Evolutionary conservation across 2,329 filamentous ascomycete species (phyloP).

Genomic region (Sphaerulina vaccinii): DNA sequence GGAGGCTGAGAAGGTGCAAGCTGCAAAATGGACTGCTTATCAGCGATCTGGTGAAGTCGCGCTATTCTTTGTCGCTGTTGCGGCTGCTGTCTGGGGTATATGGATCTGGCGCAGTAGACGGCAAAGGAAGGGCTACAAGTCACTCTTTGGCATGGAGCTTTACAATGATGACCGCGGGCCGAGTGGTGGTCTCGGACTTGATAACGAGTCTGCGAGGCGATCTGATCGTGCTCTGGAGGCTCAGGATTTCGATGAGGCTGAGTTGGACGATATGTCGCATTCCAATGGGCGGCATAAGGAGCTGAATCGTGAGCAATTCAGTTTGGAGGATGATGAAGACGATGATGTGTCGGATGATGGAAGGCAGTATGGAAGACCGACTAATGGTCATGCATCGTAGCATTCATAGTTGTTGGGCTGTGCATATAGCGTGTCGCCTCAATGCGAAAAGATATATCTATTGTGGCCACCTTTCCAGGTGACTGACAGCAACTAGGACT

Average conservation of each 20-base stretch:
- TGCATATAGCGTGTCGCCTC: neutral
- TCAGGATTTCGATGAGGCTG: conserved; percentile 59
- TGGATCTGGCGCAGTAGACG: conserved; percentile 60
- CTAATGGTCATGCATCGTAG: conserved; percentile 14
- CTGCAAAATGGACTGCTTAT: conserved; percentile 86
- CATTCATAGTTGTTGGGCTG: neutral
- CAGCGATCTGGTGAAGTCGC: conserved; percentile 83
- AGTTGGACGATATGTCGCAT: conserved; percentile 53
- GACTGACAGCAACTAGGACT: neutral
- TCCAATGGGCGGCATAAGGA: conserved; percentile 9
- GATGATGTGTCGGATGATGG: conserved; percentile 12
- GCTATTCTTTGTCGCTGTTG: conserved; percentile 75
- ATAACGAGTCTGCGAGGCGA: conserved; percentile 33
- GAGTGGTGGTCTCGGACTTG: conserved; percentile 46
- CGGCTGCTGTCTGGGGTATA: conserved; percentile 72
- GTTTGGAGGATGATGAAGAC: conserved; percentile 27
- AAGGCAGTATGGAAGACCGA: conserved; percentile 9
- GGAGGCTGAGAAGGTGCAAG: conserved; percentile 71
- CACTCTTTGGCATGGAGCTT: conserved; percentile 40
- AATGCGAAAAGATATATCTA: neutral
- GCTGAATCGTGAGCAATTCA: conserved; percentile 21
- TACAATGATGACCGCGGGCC: conserved; percentile 45
- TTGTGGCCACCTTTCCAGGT: neutral
- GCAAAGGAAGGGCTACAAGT: conserved; percentile 46
- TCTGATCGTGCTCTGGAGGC: conserved; percentile 56